Conservation (phyloP, 225 moss, liverwort and hornwort genomes). For the Marchantia paleacea region DNA sequence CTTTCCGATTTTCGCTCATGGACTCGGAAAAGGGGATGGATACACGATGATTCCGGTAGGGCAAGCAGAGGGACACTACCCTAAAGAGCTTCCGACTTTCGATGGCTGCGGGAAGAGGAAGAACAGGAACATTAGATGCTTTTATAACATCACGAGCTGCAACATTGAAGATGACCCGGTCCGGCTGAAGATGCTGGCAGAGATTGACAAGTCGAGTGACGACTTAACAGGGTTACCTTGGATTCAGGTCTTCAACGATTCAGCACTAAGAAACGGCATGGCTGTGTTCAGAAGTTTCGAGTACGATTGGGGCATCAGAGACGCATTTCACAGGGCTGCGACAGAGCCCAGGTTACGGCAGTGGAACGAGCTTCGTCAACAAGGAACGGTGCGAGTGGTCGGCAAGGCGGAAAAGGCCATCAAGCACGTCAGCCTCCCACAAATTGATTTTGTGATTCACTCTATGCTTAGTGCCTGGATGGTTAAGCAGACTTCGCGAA, state of each 20-base stretch:
- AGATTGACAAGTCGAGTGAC: not conserved
- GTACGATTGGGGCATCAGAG: not conserved
- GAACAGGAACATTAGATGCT: conserved; percentile 18
- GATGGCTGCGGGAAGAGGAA: conserved; percentile 28
- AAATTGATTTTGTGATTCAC: conserved; percentile 5
- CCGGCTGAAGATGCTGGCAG: not conserved
- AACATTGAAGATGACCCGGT: conserved; percentile 13
- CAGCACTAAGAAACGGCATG: conserved; percentile 9
- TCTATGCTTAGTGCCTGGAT: conserved; percentile 35
- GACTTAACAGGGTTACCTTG: conserved; percentile 14
- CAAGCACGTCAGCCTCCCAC: not conserved
- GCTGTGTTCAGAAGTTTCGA: conserved; percentile 2
- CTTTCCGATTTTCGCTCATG: conserved; percentile 16
- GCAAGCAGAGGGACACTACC: not conserved
- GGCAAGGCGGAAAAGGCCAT: not conserved
- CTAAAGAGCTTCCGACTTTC: conserved; percentile 22
- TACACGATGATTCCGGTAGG: conserved; percentile 17
- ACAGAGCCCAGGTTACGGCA: not conserved
- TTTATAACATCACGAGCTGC: conserved; percentile 34
- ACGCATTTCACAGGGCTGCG: not conserved
- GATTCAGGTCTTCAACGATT: conserved; percentile 26
- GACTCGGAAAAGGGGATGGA: conserved; percentile 23
- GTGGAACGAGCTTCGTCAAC: conserved; percentile 6
- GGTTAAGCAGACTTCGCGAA: conserved; percentile 11
- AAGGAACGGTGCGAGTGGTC: not conserved